A percentile compares a stretch with the other conserved stretches of the same genome.
These are phyloP conservation scores for Hymenoscyphus repandus DNA, from an alignment of 2,329 filamentous ascomycete genomes.

Conservation along the genomic window DNA sequence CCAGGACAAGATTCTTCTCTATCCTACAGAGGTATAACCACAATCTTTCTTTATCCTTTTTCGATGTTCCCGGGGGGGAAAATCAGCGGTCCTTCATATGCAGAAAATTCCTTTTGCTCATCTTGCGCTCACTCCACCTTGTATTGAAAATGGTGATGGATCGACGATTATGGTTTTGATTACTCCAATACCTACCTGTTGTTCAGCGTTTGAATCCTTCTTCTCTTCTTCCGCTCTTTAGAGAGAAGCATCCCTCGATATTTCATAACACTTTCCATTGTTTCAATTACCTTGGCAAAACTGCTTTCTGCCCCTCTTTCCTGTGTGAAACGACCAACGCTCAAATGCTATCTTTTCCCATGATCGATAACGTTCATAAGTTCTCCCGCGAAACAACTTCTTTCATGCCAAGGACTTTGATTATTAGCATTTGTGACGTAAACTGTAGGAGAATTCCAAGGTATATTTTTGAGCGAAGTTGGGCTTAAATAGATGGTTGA, in stretches of 20 bases:
- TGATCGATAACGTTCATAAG: slow-evolving; percentile 87
- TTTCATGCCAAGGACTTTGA: slow-evolving; percentile 69
- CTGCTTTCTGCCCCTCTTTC: slow-evolving; percentile 87
- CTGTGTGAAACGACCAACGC: slow-evolving; percentile 80
- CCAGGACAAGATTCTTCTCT: too few species aligned
- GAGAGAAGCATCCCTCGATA: slow-evolving; percentile 62
- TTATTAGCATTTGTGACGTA: slow-evolving; percentile 20
- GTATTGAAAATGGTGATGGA: too few species aligned
- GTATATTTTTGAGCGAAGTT: too few species aligned
- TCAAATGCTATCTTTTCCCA: slow-evolving; percentile 68
- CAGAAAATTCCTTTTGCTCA: too few species aligned
- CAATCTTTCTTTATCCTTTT: too few species aligned
- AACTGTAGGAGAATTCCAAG: too few species aligned
- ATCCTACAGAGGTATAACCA: too few species aligned
- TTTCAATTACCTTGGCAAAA: slow-evolving; percentile 78
- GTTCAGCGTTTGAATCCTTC: slow-evolving; percentile 64
- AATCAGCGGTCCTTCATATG: too few species aligned
- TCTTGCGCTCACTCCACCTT: too few species aligned
- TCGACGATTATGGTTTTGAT: too few species aligned
- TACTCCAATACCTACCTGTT: slow-evolving; percentile 1
- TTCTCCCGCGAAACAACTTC: slow-evolving; percentile 82
- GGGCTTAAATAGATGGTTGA: too few species aligned
- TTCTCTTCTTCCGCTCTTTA: slow-evolving; percentile 61
- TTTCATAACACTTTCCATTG: slow-evolving; percentile 65
- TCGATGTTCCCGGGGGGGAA: too few species aligned